Evolutionary conservation across 2,329 filamentous ascomycete genomes (phyloP).

Genomic region (Sarocladiaceae sp.): DNA sequence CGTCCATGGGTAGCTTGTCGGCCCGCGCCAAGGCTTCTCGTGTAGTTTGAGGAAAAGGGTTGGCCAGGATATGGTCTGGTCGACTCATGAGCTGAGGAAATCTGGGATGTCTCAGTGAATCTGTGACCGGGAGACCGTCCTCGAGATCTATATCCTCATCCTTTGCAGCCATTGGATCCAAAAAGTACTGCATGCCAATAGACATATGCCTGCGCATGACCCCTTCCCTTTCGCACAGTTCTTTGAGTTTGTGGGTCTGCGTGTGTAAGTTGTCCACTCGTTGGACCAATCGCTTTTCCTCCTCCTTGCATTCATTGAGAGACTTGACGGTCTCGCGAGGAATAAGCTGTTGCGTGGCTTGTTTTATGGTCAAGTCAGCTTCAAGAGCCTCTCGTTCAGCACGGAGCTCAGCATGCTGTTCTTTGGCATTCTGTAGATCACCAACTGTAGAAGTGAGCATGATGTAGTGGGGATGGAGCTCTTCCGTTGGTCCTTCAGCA

Average conservation of each 20-base stretch:
- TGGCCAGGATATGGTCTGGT: conserved; percentile 38
- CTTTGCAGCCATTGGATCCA: conserved; percentile 30
- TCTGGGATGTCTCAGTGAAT: conserved; percentile 30
- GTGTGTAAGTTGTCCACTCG: conserved; percentile 23
- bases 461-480: conserved; percentile 43
- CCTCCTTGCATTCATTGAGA: conserved; percentile 27
- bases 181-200: conserved; percentile 31
- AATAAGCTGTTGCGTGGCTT: conserved; percentile 14
- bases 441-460: conserved; percentile 38
- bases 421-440: conserved; percentile 42
- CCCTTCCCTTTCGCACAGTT: conserved; percentile 35
- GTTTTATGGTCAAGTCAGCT: conserved; percentile 23
- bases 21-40: conserved; percentile 36
- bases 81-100: conserved; percentile 46
- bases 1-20: conserved; percentile 28
- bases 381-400: conserved; percentile 26
- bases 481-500: conserved; percentile 28
- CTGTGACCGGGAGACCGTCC: conserved; percentile 19
- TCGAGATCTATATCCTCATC: conserved; percentile 40
- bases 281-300: conserved; percentile 29
- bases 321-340: not conserved
- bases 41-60: conserved; percentile 33
- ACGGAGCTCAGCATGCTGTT: conserved; percentile 41
- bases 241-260: conserved; percentile 23
- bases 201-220: conserved; percentile 39